phyloP scores from a whole-genome alignment of 352 stramenopile genomes.

The Phytophthora meadii region DNA sequence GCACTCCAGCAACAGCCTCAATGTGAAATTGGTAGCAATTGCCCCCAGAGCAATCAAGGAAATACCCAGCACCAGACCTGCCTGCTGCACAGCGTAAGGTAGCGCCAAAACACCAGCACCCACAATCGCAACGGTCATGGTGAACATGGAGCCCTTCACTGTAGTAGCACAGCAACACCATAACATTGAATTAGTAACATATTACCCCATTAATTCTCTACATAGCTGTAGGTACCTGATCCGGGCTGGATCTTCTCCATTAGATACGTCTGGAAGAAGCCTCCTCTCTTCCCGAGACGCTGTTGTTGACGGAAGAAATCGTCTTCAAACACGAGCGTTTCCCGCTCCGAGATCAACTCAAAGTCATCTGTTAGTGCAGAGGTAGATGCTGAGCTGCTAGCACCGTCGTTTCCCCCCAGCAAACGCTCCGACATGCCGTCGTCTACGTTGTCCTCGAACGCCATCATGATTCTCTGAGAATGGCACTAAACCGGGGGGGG shows the following conservation, averaged over 20 bases:
- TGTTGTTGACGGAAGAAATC: slow-evolving; percentile 51
- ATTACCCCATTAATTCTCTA: not conserved
- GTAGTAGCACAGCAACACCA: not conserved
- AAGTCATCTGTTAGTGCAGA: slow-evolving; percentile 48
- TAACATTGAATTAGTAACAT: not conserved
- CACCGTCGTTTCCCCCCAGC: slow-evolving; percentile 16
- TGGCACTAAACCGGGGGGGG: slow-evolving; percentile 13
- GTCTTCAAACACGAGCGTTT: slow-evolving; percentile 85
- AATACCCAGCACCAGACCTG: slow-evolving; percentile 76
- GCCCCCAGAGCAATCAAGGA: slow-evolving; percentile 71
- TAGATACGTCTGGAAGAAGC: slow-evolving; percentile 79
- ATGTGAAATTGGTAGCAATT: slow-evolving; percentile 82
- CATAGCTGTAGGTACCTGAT: slow-evolving; percentile 53
- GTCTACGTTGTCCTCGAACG: slow-evolving; percentile 43
- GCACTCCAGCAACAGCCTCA: slow-evolving; percentile 82
- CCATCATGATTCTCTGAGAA: slow-evolving; percentile 49
- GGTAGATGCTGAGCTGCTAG: slow-evolving; percentile 10
- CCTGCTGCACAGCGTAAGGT: slow-evolving; percentile 81
- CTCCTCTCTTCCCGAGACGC: slow-evolving; percentile 34
- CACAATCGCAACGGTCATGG: slow-evolving; percentile 89
- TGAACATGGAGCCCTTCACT: slow-evolving; percentile 93
- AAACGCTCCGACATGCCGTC: slow-evolving; percentile 39
- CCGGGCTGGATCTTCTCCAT: slow-evolving; percentile 86
- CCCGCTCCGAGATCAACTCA: slow-evolving; percentile 74
- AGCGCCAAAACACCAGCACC: slow-evolving; percentile 84